Evolutionary conservation across 257 asterid genomes (phyloP).

Genomic region (Solanum bulbocastanum): DNA sequence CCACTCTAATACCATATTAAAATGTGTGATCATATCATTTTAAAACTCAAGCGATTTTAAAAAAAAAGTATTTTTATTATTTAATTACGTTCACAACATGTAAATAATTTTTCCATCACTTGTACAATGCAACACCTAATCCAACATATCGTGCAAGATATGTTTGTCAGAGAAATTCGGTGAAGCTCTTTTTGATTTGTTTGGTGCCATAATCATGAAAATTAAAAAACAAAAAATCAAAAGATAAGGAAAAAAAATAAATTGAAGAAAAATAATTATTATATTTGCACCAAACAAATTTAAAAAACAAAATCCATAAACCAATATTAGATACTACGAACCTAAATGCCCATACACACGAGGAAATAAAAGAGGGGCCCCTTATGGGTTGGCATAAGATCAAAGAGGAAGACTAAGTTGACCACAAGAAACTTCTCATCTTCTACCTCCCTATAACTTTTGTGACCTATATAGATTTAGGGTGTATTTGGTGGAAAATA

Average conservation of each 20-base stretch:
- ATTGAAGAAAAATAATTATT: no score
- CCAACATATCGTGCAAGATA: not conserved
- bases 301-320: not conserved
- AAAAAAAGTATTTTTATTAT: no score
- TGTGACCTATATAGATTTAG: not conserved
- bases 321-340: not conserved
- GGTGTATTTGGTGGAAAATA: not conserved
- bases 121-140: not conserved
- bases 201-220: not conserved
- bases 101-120: not conserved
- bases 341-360: not conserved
- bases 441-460: not conserved
- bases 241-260: not conserved
- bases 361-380: not conserved
- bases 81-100: no score
- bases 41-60: fast-evolving
- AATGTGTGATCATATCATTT: not conserved
- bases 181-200: not conserved
- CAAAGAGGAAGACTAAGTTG: not conserved
- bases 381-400: not conserved
- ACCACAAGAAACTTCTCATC: not conserved
- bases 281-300: not conserved
- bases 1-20: not conserved
- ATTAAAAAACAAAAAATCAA: not conserved
- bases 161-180: not conserved